Percentiles rank a stretch among this genome's conserved stretches.
These are phyloP conservation scores for Penicillium atrosanguineum DNA, from an alignment of 495 filamentous ascomycete genomes.

Conservation along the genomic window DNA sequence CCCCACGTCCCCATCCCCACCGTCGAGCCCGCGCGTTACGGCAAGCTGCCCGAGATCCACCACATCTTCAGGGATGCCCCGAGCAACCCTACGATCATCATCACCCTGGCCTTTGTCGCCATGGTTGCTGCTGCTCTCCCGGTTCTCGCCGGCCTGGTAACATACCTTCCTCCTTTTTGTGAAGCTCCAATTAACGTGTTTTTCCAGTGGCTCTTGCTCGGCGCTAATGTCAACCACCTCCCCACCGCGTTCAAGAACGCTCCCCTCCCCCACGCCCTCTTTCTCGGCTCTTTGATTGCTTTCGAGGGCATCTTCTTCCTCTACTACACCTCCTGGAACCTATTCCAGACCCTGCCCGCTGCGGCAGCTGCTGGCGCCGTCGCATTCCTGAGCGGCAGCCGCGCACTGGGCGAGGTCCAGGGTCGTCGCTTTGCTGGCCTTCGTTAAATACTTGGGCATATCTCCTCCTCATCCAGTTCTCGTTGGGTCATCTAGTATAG, in stretches of 20 bases:
- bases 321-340: conserved; percentile 90
- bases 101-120: conserved; percentile 74
- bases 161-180: background rate
- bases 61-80: conserved; percentile 85
- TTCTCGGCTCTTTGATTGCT: conserved; percentile 77
- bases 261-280: conserved; percentile 74
- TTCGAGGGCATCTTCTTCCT: conserved; percentile 92
- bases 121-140: conserved; percentile 71
- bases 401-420: conserved; percentile 91
- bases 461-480: background rate
- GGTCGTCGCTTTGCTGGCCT: conserved; percentile 77
- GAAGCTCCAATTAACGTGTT: conserved; percentile 10
- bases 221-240: conserved; percentile 81
- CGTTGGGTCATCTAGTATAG: background rate
- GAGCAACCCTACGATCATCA: conserved; percentile 74
- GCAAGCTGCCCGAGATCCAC: conserved; percentile 78
- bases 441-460: conserved; percentile 47
- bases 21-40: conserved; percentile 69
- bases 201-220: conserved; percentile 70
- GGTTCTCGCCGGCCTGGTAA: conserved; percentile 66
- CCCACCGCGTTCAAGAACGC: conserved; percentile 67
- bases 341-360: conserved; percentile 85
- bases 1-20: conserved; percentile 56
- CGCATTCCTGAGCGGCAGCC: conserved; percentile 83
- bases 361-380: conserved; percentile 63